Evolutionary conservation across 176 grass and related monocot genomes (phyloP).

Genomic region (Secale cereale): DNA sequence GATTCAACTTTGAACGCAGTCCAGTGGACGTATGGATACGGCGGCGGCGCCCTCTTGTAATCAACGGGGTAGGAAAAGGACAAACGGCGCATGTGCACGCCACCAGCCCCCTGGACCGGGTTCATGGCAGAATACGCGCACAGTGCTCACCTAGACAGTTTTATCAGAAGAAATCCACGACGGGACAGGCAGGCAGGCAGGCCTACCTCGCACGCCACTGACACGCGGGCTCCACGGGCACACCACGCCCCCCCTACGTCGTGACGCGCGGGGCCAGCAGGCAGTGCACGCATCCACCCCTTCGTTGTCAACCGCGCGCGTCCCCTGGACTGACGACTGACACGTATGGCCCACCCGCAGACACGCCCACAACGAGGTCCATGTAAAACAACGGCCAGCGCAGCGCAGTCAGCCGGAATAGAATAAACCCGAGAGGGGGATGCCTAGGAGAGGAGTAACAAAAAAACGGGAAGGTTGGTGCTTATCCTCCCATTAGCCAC

Average conservation of each 20-base stretch:
- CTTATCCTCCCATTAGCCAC: not conserved
- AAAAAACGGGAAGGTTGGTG: not conserved
- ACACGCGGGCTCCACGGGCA: constrained; percentile 19
- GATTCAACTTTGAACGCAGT: too few species aligned
- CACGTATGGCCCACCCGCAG: constrained; percentile 7
- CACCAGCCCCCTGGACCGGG: not conserved
- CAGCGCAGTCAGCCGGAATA: constrained; percentile 5
- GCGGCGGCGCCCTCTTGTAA: too few species aligned
- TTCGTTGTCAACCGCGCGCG: not conserved
- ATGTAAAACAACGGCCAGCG: constrained; percentile 4
- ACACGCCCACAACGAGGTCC: not conserved
- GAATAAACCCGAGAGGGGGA: not conserved
- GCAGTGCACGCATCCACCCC: not conserved
- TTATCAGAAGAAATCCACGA: not conserved
- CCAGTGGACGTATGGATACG: too few species aligned
- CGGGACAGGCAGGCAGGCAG: not conserved
- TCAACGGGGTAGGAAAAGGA: not conserved
- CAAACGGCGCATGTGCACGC: not conserved
- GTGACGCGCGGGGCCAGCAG: too few species aligned
- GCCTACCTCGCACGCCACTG: constrained; percentile 27
- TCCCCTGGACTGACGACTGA: not conserved
- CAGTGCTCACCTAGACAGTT: constrained; percentile 18
- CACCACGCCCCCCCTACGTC: not conserved
- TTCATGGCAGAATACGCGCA: not conserved
- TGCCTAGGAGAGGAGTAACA: not conserved